These are phyloP conservation scores for Termitomyces titanicus DNA, from an alignment of 768 basidiomycete genomes.

Conservation along the genomic window DNA sequence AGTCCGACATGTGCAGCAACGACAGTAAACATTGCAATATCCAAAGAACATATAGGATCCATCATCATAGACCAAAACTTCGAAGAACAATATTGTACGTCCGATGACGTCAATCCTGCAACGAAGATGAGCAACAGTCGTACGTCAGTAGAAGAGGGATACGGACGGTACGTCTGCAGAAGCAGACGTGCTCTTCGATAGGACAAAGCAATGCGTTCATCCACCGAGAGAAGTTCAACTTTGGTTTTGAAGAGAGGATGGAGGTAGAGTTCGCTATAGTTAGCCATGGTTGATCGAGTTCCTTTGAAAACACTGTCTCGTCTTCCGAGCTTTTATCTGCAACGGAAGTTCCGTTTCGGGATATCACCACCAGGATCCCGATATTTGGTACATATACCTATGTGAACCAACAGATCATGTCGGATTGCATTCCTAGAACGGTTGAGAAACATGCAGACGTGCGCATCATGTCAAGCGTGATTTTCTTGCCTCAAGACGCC, in stretches of 20 bases:
- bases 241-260: constrained; percentile 45
- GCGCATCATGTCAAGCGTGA: constrained; percentile 19
- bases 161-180: constrained; percentile 45
- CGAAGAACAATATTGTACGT: constrained; percentile 45
- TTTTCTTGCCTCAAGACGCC: constrained; percentile 14
- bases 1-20: constrained; percentile 50
- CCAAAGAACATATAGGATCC: constrained; percentile 48
- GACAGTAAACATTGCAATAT: constrained; percentile 52
- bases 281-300: constrained; percentile 23
- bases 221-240: constrained; percentile 39
- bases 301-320: not conserved
- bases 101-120: constrained; percentile 38
- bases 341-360: constrained; percentile 16
- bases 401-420: constrained; percentile 18
- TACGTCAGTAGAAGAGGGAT: not conserved
- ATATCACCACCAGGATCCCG: constrained; percentile 12
- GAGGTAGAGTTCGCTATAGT: constrained; percentile 34
- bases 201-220: constrained; percentile 46
- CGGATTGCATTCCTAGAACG: constrained; percentile 18
- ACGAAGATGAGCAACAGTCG: constrained; percentile 6
- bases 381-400: constrained; percentile 13
- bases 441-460: constrained; percentile 16
- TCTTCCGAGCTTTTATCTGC: constrained; percentile 12
- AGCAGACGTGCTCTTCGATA: constrained; percentile 49
- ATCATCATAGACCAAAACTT: constrained; percentile 52